Evolutionary conservation across 2,329 filamentous ascomycete species (phyloP).

Genomic region (Ascochyta viciae-villosae): DNA sequence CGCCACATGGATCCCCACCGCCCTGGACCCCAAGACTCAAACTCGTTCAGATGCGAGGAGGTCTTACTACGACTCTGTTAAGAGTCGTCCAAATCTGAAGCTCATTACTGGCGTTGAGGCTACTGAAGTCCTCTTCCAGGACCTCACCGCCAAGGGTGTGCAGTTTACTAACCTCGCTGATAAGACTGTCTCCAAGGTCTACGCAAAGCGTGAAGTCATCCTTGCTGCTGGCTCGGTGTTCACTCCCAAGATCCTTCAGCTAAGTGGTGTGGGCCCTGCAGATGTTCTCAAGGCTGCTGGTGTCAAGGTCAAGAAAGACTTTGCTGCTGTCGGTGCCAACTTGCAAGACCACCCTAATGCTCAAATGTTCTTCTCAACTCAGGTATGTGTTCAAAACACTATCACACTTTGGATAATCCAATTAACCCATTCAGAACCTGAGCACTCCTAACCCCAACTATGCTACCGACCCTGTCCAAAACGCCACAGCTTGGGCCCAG

Average conservation of each 20-base stretch:
- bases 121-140: conserved; percentile 35
- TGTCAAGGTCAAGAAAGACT: conserved; percentile 34
- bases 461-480: conserved; percentile 31
- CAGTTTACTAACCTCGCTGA: conserved; percentile 27
- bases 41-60: conserved; percentile 46
- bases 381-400: background rate
- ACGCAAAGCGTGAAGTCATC: conserved; percentile 60
- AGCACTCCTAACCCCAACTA: conserved; percentile 8
- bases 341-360: conserved; percentile 43
- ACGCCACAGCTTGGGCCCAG: conserved; percentile 32
- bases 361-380: conserved; percentile 30
- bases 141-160: conserved; percentile 27
- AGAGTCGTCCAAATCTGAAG: conserved; percentile 30
- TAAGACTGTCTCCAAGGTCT: conserved; percentile 26
- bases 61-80: conserved; percentile 34
- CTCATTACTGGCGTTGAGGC: conserved; percentile 28
- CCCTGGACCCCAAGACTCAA: conserved; percentile 32
- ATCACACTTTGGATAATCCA: too few relatives aligned
- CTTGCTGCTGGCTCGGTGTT: conserved; percentile 65
- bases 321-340: conserved; percentile 42
- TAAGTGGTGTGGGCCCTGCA: conserved; percentile 40
- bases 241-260: conserved; percentile 60
- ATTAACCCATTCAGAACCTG: too few relatives aligned
- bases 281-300: conserved; percentile 30
- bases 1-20: conserved; percentile 39